These are phyloP conservation scores for Paramecium biaurelia DNA, from an alignment of 73 alveolate species.

Conservation along the genomic window DNA sequence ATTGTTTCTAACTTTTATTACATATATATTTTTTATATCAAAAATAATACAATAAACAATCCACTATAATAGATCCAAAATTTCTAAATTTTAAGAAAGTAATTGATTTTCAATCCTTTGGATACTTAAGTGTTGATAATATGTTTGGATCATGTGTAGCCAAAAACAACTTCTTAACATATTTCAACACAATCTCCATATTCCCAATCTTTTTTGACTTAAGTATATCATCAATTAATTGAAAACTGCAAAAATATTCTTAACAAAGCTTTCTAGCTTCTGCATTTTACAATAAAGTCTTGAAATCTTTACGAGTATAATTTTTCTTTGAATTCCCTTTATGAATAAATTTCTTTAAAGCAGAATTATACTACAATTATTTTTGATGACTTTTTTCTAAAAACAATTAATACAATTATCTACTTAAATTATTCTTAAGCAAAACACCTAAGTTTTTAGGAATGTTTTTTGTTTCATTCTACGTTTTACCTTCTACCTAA, in stretches of 20 bases:
- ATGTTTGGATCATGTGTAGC: neutral
- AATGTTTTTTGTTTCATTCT: neutral
- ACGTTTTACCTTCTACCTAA: neutral
- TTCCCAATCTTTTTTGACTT: neutral
- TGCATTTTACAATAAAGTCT: neutral
- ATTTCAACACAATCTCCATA: neutral
- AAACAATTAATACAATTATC: neutral
- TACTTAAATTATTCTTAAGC: neutral
- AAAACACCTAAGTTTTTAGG: neutral
- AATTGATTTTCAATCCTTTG: neutral
- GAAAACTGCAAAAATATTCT: neutral
- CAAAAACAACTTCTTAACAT: neutral
- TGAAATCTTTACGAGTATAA: neutral
- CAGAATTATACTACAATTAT: neutral
- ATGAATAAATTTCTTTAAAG: neutral
- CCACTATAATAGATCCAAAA: neutral
- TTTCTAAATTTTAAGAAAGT: neutral
- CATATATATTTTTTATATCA: neutral
- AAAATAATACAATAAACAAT: neutral
- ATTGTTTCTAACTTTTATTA: neutral
- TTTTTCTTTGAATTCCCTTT: neutral
- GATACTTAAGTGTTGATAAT: neutral
- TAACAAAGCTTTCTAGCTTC: neutral
- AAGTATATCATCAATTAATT: neutral
- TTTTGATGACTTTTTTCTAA: neutral